Percentiles rank a stretch among this genome's conserved stretches.
These are phyloP conservation scores for Cyclaneusma minus DNA, from an alignment of 2,329 filamentous ascomycete genomes.

Conservation along the genomic window DNA sequence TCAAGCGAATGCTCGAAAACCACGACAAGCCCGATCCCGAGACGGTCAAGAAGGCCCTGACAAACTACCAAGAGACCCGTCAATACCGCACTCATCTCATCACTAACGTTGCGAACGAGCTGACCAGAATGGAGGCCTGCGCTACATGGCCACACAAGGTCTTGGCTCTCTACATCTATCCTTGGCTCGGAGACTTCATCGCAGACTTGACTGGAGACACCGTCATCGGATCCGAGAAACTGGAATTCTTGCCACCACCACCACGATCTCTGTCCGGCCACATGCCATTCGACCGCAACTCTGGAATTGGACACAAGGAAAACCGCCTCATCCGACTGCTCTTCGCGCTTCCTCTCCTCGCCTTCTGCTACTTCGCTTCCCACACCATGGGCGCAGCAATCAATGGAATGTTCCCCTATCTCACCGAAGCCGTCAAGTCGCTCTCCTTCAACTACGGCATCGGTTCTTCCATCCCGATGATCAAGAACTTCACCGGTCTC, in stretches of 20 bases:
- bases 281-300: constrained; percentile 16
- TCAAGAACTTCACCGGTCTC: constrained; percentile 8
- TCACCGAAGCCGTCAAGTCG: neutral
- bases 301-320: constrained; percentile 14
- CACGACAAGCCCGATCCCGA: no score
- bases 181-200: constrained; percentile 9
- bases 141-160: constrained; percentile 7
- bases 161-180: constrained; percentile 9
- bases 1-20: no score
- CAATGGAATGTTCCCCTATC: constrained; percentile 2
- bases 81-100: constrained; percentile 9
- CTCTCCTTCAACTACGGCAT: no score
- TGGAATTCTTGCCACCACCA: constrained; percentile 17
- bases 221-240: constrained; percentile 11
- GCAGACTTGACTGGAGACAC: constrained; percentile 8
- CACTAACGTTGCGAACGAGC: constrained; percentile 9
- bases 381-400: constrained; percentile 7
- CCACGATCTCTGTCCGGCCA: constrained; percentile 9
- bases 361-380: constrained; percentile 1
- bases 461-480: constrained; percentile 4
- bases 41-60: constrained; percentile 3
- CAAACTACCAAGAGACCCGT: constrained; percentile 8
- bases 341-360: constrained; percentile 10
- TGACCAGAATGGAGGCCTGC: constrained; percentile 11
- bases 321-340: constrained; percentile 9